Conservation (phyloP, 805 yeast genomes). For the Candida succiphila region DNA sequence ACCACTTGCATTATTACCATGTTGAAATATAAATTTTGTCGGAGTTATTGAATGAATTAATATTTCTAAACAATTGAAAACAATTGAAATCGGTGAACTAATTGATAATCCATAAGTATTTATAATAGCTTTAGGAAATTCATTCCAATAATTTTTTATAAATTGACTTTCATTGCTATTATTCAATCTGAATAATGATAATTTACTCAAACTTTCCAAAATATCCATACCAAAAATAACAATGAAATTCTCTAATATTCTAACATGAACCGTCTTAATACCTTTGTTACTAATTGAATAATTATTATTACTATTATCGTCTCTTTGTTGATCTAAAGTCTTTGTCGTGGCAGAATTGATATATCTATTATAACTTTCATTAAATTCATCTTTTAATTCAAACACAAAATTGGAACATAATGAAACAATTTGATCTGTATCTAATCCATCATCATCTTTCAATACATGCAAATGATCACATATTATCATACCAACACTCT, state of each 20-base stretch:
- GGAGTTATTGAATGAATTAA: constrained; percentile 31
- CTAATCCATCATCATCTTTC: constrained; percentile 15
- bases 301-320: neutral
- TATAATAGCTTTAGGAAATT: constrained; percentile 24
- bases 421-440: neutral
- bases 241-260: constrained; percentile 39
- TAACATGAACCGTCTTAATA: constrained; percentile 28
- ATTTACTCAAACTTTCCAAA: constrained; percentile 34
- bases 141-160: constrained; percentile 23
- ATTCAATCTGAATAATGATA: constrained; percentile 5
- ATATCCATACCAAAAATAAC: constrained; percentile 45
- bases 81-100: constrained; percentile 41
- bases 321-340: neutral
- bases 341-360: neutral
- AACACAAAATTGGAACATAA: neutral
- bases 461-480: constrained; percentile 14
- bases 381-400: neutral
- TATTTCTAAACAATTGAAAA: constrained; percentile 44
- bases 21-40: constrained; percentile 19
- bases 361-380: neutral
- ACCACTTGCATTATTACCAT: constrained; percentile 13
- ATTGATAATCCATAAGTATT: constrained; percentile 33
- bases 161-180: constrained; percentile 2
- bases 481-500: constrained; percentile 16
- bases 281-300: neutral